Percentiles rank a stretch among this genome's conserved stretches.
Evolutionary conservation across 2,329 filamentous ascomycete genomes (phyloP).

Genomic region (Penicillium expansum): DNA sequence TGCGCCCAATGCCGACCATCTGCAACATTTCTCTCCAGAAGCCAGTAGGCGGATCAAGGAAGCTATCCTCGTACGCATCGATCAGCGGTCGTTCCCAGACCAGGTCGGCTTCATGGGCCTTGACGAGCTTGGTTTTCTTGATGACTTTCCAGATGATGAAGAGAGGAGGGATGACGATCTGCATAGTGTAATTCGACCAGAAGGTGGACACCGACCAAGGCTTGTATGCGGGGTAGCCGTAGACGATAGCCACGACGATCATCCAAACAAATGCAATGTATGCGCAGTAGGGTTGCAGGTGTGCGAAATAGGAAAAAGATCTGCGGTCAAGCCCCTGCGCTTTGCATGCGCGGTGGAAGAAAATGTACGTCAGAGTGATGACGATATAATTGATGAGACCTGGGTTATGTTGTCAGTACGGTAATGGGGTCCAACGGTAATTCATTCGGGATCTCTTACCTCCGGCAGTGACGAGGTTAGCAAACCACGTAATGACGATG

Average conservation of each 20-base stretch:
- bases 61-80: slow-evolving; percentile 56
- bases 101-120: slow-evolving; percentile 56
- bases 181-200: slow-evolving; percentile 57
- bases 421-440: background rate
- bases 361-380: slow-evolving; percentile 59
- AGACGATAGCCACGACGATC: slow-evolving; percentile 38
- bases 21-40: slow-evolving; percentile 58
- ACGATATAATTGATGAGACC: slow-evolving; percentile 59
- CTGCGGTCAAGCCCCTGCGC: slow-evolving; percentile 53
- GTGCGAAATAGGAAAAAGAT: slow-evolving; percentile 57
- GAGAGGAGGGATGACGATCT: slow-evolving; percentile 53
- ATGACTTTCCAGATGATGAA: slow-evolving; percentile 63
- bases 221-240: slow-evolving; percentile 55
- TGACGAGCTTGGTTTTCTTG: slow-evolving; percentile 57
- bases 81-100: slow-evolving; percentile 60
- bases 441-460: slow-evolving; percentile 32
- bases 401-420: slow-evolving; percentile 5
- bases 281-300: slow-evolving; percentile 59
- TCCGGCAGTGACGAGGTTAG: slow-evolving; percentile 57
- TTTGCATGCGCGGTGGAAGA: slow-evolving; percentile 55
- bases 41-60: slow-evolving; percentile 50
- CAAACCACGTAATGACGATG: slow-evolving; percentile 54
- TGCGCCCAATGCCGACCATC: slow-evolving; percentile 37
- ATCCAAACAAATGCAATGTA: slow-evolving; percentile 24
- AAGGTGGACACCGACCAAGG: slow-evolving; percentile 47